These are phyloP conservation scores for Kodamaea alishanica DNA, from an alignment of 1,139 yeast species.

Conservation along the genomic window DNA sequence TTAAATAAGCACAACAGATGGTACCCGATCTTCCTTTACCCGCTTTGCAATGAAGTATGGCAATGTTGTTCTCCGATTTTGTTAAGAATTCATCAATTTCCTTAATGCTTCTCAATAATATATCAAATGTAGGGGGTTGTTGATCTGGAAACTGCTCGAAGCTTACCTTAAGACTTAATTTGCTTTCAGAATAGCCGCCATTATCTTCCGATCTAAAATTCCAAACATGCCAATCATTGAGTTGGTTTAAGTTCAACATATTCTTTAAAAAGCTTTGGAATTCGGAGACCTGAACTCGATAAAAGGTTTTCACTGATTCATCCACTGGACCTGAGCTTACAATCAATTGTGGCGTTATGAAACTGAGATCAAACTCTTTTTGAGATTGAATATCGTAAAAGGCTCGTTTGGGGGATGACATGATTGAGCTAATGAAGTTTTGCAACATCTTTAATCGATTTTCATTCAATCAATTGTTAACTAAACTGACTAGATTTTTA, in stretches of 20 bases:
- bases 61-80: constrained; percentile 40
- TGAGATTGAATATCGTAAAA: constrained; percentile 19
- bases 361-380: constrained; percentile 55
- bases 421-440: constrained; percentile 15
- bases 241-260: constrained; percentile 50
- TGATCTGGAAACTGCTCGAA: constrained; percentile 72
- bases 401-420: constrained; percentile 27
- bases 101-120: constrained; percentile 42
- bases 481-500: neutral
- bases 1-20: constrained; percentile 65
- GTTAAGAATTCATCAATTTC: constrained; percentile 45
- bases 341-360: constrained; percentile 55
- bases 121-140: constrained; percentile 62
- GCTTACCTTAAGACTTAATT: constrained; percentile 27
- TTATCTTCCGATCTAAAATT: constrained; percentile 60
- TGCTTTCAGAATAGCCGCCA: constrained; percentile 46
- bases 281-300: constrained; percentile 53
- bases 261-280: constrained; percentile 29
- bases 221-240: constrained; percentile 63
- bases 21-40: constrained; percentile 94
- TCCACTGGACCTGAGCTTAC: constrained; percentile 75
- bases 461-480: neutral
- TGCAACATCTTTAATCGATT: neutral
- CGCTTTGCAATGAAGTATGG: constrained; percentile 80
- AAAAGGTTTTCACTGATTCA: constrained; percentile 40